Evolutionary conservation across 345 rosid genomes (phyloP), one percentile per base, ranked within the genome.

Genomic region (Kandelia obovata): DNA sequence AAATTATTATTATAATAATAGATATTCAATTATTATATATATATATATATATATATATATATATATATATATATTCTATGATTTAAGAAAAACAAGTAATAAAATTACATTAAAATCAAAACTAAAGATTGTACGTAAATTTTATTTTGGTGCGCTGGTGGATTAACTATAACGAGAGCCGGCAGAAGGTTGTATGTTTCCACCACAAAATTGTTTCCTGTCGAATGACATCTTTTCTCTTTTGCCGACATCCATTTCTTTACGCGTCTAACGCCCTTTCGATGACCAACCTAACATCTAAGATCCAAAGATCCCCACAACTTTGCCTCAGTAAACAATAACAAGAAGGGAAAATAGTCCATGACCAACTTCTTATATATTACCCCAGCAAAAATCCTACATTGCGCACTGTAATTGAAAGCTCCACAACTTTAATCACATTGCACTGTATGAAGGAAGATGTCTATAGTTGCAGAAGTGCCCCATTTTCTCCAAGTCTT

Each of bases 401-500:
- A 15, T 53, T 61, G 19, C 9, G 19, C 26, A 52, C 7, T 52
- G 20, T 1, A 5, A 31, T 15, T 13, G 47, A 43, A 13, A 37
- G 3, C 4, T 43, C 47, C 47, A 0, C 4, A 43, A 43, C 15
- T 37, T 43, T 3, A 43, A 43, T 43, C 47, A 43, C 16, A 43
- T 43, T 43, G 16, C 49, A 13, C 3, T 43, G 49, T 23, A 10
- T 0, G 5, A 20, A 52, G 6, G 20, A 58, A 75, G 61, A 84
- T 85, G 89, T 78, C 85, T 15, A 67, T 77, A 3, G 59, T 79
- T 10, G 85, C 76, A 46, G 88, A 86, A 80, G 81, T 81, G 21
- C 89, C 84, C 0, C 85, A 77, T 37, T 86, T 53, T 66, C 69
- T 88, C 31, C 91, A 82, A 65, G 87, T 86, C 62, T 82, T 83